Evolutionary conservation across 331 rosid genomes (phyloP).

Genomic region (Stylosanthes scabra): DNA sequence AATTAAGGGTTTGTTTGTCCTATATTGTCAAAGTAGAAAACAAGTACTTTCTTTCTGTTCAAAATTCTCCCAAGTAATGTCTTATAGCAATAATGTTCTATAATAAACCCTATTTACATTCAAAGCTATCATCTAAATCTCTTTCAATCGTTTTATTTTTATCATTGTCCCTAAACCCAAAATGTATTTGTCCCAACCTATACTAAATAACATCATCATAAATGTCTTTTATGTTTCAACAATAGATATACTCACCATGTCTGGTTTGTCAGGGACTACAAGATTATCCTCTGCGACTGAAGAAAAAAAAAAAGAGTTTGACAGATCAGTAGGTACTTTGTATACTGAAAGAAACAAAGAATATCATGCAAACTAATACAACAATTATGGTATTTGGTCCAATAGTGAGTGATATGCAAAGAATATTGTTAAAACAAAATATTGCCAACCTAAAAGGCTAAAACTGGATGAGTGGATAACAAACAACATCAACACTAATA

Average conservation of each 20-base stretch:
- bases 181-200: neutral
- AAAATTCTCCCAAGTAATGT: too few species aligned
- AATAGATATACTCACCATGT: slow-evolving; percentile 52
- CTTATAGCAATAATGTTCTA: too few species aligned
- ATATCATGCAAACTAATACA: slow-evolving; percentile 4
- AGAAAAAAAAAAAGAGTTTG: neutral
- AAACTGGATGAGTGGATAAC: too few species aligned
- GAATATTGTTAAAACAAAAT: slow-evolving; percentile 2
- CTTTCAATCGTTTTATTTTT: too few species aligned
- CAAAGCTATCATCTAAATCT: too few species aligned
- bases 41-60: too few species aligned
- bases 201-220: neutral
- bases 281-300: slow-evolving; percentile 96
- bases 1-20: slow-evolving; percentile 7
- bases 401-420: slow-evolving; percentile 1
- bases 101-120: too few species aligned
- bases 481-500: too few species aligned
- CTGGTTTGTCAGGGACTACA: slow-evolving; percentile 67
- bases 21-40: too few species aligned
- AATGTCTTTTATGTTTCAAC: slow-evolving; percentile 12
- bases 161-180: too few species aligned
- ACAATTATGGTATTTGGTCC: slow-evolving; percentile 19
- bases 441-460: too few species aligned
- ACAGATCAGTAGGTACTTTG: slow-evolving; percentile 31
- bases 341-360: slow-evolving; percentile 5